Evolutionary conservation across 148 eudicot genomes (phyloP), one percentile per base, ranked within the genome.

Genomic region (Simmondsia chinensis): DNA sequence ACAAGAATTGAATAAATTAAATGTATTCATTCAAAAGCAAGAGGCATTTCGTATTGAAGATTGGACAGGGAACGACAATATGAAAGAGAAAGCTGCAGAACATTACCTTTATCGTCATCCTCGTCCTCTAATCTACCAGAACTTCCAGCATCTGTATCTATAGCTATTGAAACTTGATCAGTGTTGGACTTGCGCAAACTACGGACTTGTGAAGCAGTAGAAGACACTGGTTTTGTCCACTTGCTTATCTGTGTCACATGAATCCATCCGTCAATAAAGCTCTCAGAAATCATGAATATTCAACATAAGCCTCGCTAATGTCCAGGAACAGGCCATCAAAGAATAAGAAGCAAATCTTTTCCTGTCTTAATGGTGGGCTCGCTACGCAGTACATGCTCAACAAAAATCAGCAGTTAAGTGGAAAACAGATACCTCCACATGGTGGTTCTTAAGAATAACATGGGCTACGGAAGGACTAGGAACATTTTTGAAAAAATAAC

Each of bases 101-200:
- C 28, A 52, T 54, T 58, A 86, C 99, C 87, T 75, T 91, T 91
- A 69, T 91, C 99, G 39, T 91, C 99, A 40, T 91, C 95, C 52
- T 85, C 97, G 39, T 86, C 82, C 44, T 78, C 83, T 50, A 75
- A 71, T 53, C 70, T 60, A 36, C 55, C 67, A 24, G 68, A 65
- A 57, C 54, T 57, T 58, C 41, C 77, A 21, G 73, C 42, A 54
- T 79, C 79, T 57, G 75, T 21, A 62, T 91, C 95, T 52, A 91
- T 73, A 37, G 95, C 84, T 58, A 91, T 68, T 16, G 88, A 68
- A 57, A 91, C 94, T 55, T 85, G 99, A 48, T 91, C 99, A 42
- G 61, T 91, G 46, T 82, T 91, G 43, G 58, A 50, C 65, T 91
- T 91, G 61, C 99, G 88, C 61, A 82, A 72, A 53, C 85, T 76